Evolutionary conservation across 768 basidiomycete species (phyloP), one percentile per base, ranked within the genome.

Genomic region (Serpula lacrymans): DNA sequence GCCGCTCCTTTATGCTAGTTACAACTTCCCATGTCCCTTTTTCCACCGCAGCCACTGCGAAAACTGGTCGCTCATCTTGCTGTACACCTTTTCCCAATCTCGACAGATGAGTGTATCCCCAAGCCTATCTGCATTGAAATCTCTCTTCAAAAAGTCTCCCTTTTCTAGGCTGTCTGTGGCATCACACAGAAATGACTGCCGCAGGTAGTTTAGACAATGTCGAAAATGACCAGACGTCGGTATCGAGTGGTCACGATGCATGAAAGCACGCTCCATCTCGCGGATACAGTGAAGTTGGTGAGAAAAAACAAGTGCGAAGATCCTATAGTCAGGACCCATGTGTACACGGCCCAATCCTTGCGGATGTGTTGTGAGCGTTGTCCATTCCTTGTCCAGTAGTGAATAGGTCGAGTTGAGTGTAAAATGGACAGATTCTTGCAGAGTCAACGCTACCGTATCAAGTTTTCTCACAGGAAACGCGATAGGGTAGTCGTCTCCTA

Each of bases 121-220:
- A 22, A n/a, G 29, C n/a, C 17, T 26, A 34, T 64, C 51, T 3
- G 46, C 32, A 18, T 57, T 52, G 28, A 52, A 60, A 27, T 60
- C 49, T 12, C 43, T 45, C 36, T 38, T 37, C 53, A 58, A 47
- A 37, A 65, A 66, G 37, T 66, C 62, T 1, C 62, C 64, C 7
- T 40, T 34, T 39, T 69, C 68, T 7, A 69, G 38, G 3, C 58
- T 52, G 28, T 53, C 51, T 16, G 60, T 55, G 5, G 67, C 62
- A 5, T 49, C 53, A 40, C 68, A 70, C 18, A 70, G 43, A 14
- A 64, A 41, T 2, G 55, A 56, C 33, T 69, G 66, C 4, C 66
- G 48, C 6, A 69, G 46, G 43, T 68, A 69, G 33, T 63, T 58
- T 2, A 69, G 39, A 41, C 69, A 70, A 39, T 70, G 69, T 4